These are phyloP conservation scores for Trametes polyzona DNA, from an alignment of 1,284 basidiomycete species.

Conservation along the genomic window DNA sequence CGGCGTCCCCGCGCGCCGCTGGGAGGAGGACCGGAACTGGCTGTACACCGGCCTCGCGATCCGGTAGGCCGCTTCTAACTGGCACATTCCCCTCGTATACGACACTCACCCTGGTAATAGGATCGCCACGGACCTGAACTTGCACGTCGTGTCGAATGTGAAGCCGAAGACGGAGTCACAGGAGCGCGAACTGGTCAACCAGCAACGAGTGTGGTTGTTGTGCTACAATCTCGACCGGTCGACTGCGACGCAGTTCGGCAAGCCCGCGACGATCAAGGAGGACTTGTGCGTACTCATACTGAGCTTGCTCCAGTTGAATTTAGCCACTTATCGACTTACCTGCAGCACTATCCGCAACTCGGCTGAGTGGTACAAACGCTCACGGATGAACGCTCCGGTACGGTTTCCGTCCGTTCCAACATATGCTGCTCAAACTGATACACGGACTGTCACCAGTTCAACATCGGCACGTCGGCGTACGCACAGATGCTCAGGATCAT, in stretches of 20 bases:
- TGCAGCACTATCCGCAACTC: constrained; percentile 72
- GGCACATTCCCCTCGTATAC: no score
- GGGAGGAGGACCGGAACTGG: constrained; percentile 87
- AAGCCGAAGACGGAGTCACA: constrained; percentile 67
- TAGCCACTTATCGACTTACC: not conserved
- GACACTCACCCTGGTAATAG: constrained; percentile 28
- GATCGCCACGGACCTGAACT: constrained; percentile 84
- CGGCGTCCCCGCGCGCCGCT: constrained; percentile 74
- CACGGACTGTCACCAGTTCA: constrained; percentile 48
- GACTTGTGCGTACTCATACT: constrained; percentile 59
- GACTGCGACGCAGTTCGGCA: constrained; percentile 85
- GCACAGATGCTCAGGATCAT: constrained; percentile 71
- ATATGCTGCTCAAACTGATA: not conserved
- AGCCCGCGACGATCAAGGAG: constrained; percentile 84
- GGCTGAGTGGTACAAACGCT: constrained; percentile 77
- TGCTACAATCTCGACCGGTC: constrained; percentile 86
- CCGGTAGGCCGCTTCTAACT: constrained; percentile 48
- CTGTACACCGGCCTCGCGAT: constrained; percentile 81
- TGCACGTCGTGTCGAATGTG: constrained; percentile 68
- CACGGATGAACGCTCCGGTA: constrained; percentile 62
- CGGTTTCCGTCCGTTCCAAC: constrained; percentile 21
- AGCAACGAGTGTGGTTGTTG: constrained; percentile 83
- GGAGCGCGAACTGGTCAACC: constrained; percentile 82
- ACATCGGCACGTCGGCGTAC: constrained; percentile 76
- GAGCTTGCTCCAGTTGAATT: not conserved